Conservation (phyloP, 2,329 filamentous ascomycete genomes). For the Sarocladiaceae sp. region DNA sequence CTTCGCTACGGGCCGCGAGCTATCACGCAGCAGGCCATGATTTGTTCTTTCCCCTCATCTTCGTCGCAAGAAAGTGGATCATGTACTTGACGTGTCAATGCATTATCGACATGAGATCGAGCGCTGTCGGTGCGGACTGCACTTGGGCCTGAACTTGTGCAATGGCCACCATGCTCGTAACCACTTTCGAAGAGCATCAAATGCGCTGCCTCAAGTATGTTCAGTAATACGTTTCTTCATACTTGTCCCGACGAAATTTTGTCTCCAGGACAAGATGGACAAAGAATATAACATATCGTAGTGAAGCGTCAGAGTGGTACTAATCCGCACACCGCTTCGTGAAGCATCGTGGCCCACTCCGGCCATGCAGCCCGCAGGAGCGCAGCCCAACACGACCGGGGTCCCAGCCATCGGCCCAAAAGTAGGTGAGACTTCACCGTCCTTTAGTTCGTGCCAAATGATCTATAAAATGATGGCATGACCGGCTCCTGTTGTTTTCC, state of each 20-base stretch:
- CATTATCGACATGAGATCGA: not conserved
- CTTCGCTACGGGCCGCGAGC: too few species aligned
- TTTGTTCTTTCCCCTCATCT: not conserved
- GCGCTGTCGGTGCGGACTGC: not conserved
- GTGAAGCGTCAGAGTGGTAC: too few species aligned
- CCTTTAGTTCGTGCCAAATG: not conserved
- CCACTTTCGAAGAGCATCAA: too few species aligned
- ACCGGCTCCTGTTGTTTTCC: not conserved
- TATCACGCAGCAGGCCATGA: not conserved
- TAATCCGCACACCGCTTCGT: slow-evolving; percentile 3
- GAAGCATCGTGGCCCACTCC: slow-evolving; percentile 5
- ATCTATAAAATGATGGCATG: not conserved
- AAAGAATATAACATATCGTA: too few species aligned
- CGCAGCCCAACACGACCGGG: slow-evolving; percentile 8
- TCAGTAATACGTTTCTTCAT: too few species aligned
- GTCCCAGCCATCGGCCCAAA: slow-evolving; percentile 7
- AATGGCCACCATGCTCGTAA: too few species aligned
- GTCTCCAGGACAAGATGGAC: too few species aligned
- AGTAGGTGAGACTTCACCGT: slow-evolving; percentile 10
- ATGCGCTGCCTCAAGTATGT: too few species aligned
- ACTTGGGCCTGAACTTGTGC: not conserved
- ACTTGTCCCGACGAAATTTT: not conserved
- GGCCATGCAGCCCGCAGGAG: slow-evolving; percentile 1
- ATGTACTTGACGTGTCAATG: slow-evolving; percentile 2
- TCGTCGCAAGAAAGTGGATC: not conserved